These are phyloP conservation scores for Trichaptum fuscoviolaceum DNA, from an alignment of 768 basidiomycete species.

Conservation along the genomic window DNA sequence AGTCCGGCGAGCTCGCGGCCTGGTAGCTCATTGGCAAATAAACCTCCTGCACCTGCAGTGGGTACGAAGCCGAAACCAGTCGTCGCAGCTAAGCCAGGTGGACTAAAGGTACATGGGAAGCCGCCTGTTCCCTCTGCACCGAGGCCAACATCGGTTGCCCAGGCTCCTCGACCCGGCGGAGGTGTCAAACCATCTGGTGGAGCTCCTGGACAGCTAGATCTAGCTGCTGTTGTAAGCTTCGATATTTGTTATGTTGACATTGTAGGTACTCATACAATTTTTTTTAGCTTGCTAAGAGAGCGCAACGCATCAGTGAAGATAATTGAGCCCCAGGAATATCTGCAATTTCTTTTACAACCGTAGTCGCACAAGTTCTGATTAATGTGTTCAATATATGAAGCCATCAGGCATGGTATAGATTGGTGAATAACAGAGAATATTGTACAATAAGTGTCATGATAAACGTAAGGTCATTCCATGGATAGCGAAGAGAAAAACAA, in stretches of 20 bases:
- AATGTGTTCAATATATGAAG: not conserved
- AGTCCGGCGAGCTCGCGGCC: constrained; percentile 47
- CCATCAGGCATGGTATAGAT: constrained; percentile 21
- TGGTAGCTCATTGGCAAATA: constrained; percentile 42
- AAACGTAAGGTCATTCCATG: not conserved
- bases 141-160: constrained; percentile 37
- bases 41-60: constrained; percentile 52
- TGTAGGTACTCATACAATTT: constrained; percentile 7
- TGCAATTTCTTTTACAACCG: not conserved
- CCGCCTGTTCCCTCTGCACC: constrained; percentile 59
- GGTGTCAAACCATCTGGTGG: constrained; percentile 37
- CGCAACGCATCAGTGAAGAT: constrained; percentile 55
- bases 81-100: constrained; percentile 47
- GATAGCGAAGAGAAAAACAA: not conserved
- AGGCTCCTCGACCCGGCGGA: constrained; percentile 31
- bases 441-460: constrained; percentile 18
- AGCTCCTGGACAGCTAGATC: constrained; percentile 62
- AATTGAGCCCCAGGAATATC: constrained; percentile 20
- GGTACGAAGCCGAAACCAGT: constrained; percentile 59
- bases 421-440: constrained; percentile 9
- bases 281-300: constrained; percentile 69
- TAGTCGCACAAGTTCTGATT: not conserved
- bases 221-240: constrained; percentile 73
- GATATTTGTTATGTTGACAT: constrained; percentile 1
- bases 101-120: constrained; percentile 46